Evolutionary conservation across 495 filamentous ascomycete species (phyloP), one percentile per base, ranked within the genome.

Genomic region (Penicillium samsonianum): DNA sequence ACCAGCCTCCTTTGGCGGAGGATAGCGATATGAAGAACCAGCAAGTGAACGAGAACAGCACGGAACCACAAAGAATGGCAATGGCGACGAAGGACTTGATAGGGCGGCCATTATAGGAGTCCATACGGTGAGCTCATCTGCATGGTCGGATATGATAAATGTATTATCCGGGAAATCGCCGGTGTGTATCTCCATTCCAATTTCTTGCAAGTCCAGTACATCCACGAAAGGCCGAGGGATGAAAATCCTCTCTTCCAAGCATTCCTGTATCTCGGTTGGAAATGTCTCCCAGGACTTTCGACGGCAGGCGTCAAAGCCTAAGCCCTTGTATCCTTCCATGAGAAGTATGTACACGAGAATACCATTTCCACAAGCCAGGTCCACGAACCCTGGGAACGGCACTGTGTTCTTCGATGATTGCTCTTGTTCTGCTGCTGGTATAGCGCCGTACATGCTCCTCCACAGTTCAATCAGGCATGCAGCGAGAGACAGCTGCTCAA

Each of bases 141-240:
- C 91, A 67, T 98, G 94, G 65, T 98, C 98, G 42, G 91, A 93
- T 58, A 98, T 91, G 52, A 98, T 89, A 64, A 98, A 98, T 0
- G 91, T 96, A 28, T 85, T 84, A 28, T 72, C 65, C 1, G 83
- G 82, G 67, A 96, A 96, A 37, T 78, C 64, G 43, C 92, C 94
- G 31, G 88, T 77, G 60, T 93, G 88, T 37, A 82, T 78, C 26
- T 65, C 61, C 22, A 67, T 42, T 3, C 63, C 68, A 6, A 74
- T 38, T 33, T 67, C 53, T 11, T 50, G 38, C 22, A 30, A 10
- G 0, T 35, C 56, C 5, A 68, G 17, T 4, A 52, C 65, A 59
- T 75, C 69, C 3, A 64, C 53, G 44, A 87, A 77, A 3, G 84
- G 76, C 50, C 77, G 76, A 0, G 94, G 94, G 28, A 97, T 80